Evolutionary conservation across 2,329 filamentous ascomycete genomes (phyloP).

Genomic region (Sphaerulina musiva): DNA sequence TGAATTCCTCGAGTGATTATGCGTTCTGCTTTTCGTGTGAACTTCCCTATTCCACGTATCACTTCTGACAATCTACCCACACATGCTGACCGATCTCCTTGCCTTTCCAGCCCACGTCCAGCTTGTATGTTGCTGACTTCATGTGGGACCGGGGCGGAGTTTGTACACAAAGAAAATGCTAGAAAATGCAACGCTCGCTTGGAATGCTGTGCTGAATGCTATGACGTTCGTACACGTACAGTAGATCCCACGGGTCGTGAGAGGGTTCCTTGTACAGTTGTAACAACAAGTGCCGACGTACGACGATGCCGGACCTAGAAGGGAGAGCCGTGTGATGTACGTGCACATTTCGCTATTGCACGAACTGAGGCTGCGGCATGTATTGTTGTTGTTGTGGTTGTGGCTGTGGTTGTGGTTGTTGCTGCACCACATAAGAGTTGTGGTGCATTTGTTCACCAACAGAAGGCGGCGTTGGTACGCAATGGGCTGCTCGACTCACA

Average conservation of each 20-base stretch:
- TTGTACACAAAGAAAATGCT: constrained; percentile 25
- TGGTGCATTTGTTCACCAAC: constrained; percentile 26
- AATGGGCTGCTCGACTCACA: constrained; percentile 22
- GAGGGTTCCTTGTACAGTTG: constrained; percentile 12
- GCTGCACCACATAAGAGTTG: constrained; percentile 15
- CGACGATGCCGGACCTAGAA: neutral
- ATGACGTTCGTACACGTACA: constrained; percentile 26
- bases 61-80: constrained; percentile 11
- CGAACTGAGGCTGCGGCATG: constrained; percentile 29
- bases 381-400: constrained; percentile 12
- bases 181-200: constrained; percentile 30
- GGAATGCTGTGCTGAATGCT: constrained; percentile 30
- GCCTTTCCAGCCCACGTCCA: constrained; percentile 6
- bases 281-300: constrained; percentile 18
- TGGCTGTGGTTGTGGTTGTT: constrained; percentile 19
- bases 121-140: constrained; percentile 9
- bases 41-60: constrained; percentile 1
- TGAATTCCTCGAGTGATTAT: constrained; percentile 7
- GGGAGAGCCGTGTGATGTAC: neutral
- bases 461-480: constrained; percentile 32
- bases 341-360: constrained; percentile 20
- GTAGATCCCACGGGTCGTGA: constrained; percentile 7
- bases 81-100: constrained; percentile 16
- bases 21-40: constrained; percentile 9
- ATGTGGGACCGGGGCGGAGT: constrained; percentile 5